phyloP scores from a whole-genome alignment of 2,329 filamentous ascomycete genomes.

The Aspergillus brunneoviolaceus region DNA sequence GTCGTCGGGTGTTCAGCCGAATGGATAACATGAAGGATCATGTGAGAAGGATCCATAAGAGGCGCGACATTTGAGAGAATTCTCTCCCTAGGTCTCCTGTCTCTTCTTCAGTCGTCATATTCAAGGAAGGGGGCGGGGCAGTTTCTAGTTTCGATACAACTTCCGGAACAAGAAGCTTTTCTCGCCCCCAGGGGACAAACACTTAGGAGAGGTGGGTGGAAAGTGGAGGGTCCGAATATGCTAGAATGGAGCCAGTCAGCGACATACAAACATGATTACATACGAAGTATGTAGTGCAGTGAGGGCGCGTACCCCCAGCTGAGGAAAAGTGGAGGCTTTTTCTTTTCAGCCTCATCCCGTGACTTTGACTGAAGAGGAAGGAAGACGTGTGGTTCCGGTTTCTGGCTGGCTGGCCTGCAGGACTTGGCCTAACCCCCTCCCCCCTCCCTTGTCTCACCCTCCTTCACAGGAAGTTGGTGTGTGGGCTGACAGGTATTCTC shows the following conservation, averaged over 20 bases:
- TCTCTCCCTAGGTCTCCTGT: not conserved
- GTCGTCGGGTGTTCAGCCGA: constrained; percentile 58
- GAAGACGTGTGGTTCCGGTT: not conserved
- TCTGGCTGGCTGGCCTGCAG: not conserved
- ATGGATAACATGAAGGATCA: constrained; percentile 62
- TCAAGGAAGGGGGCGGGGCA: not conserved
- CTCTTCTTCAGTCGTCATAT: not conserved
- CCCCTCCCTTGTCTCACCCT: not conserved
- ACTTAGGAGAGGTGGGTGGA: not conserved
- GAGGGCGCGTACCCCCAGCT: not conserved
- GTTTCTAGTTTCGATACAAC: not conserved
- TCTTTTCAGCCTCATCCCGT: not conserved
- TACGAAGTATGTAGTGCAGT: not conserved
- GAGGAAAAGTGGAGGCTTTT: not conserved
- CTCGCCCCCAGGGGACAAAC: not conserved
- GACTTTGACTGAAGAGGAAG: not conserved
- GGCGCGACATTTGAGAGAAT: constrained; percentile 10
- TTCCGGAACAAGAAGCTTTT: not conserved
- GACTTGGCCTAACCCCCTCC: not conserved
- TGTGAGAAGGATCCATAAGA: constrained; percentile 45
- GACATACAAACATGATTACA: not conserved
- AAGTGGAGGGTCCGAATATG: too few relatives aligned
- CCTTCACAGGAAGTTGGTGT: not conserved
- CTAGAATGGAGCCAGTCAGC: not conserved
- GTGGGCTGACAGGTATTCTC: too few relatives aligned